A percentile compares a stretch with the other conserved stretches of the same genome.
Conservation (phyloP, 176 grass and related monocot species). For the Triticum turgidum region DNA sequence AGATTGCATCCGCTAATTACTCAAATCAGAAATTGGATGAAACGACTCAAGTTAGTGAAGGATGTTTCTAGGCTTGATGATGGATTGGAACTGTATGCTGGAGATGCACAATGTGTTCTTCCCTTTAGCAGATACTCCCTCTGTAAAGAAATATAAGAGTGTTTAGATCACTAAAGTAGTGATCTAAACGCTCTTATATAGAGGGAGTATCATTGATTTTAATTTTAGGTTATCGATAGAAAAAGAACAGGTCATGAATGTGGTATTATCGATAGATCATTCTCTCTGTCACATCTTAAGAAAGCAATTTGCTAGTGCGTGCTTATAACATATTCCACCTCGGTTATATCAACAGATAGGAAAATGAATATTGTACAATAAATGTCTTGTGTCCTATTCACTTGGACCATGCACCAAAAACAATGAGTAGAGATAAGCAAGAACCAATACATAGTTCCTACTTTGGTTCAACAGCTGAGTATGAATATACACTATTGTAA, state of each 20-base stretch:
- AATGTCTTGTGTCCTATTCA: conserved; percentile 3
- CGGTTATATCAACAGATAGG: conserved; percentile 24
- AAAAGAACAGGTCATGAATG: conserved; percentile 2
- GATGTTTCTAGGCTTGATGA: background rate
- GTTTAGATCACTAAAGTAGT: too few species aligned
- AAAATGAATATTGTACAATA: conserved; percentile 9
- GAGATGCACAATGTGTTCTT: background rate
- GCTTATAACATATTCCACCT: background rate
- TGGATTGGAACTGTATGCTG: background rate
- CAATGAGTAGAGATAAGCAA: conserved; percentile 7
- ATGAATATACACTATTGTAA: conserved; percentile 52
- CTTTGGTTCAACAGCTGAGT: conserved; percentile 51
- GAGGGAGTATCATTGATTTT: background rate
- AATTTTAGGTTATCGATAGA: background rate
- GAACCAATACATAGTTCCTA: conserved; percentile 32
- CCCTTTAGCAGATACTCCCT: background rate
- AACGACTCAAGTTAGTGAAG: conserved; percentile 7
- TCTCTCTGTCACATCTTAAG: conserved; percentile 24
- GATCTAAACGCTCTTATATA: too few species aligned
- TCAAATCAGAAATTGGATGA: background rate
- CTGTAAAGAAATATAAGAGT: too few species aligned
- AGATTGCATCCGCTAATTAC: background rate
- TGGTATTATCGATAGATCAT: conserved; percentile 6
- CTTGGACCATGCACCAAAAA: conserved; percentile 21
- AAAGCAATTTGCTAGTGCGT: background rate